Conservation (phyloP, 805 yeast species). For the Citeromyces matritensis region DNA sequence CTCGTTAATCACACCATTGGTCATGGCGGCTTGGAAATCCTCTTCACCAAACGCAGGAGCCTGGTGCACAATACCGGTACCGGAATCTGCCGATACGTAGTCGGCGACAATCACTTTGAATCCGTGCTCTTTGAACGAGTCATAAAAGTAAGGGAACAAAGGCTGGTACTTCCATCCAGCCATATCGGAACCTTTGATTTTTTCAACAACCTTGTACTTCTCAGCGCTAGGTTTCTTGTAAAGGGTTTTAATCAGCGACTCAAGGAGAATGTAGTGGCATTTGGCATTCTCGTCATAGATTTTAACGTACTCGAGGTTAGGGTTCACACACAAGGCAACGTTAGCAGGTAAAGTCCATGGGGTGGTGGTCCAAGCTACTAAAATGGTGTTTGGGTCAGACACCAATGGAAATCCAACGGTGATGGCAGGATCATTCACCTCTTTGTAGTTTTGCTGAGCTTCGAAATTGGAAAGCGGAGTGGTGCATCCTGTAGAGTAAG, state of each 20-base stretch:
- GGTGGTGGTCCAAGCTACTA: conserved; percentile 98
- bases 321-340: conserved; percentile 82
- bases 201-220: conserved; percentile 71
- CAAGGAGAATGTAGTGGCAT: conserved; percentile 70
- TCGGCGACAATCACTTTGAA: conserved; percentile 72
- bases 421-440: conserved; percentile 92
- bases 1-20: conserved; percentile 60
- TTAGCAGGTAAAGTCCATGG: conserved; percentile 99
- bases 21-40: conserved; percentile 77
- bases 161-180: conserved; percentile 76
- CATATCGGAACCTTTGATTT: conserved; percentile 64
- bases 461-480: conserved; percentile 96
- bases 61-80: conserved; percentile 98
- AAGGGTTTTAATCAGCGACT: conserved; percentile 63
- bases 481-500: conserved; percentile 93
- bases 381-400: conserved; percentile 66
- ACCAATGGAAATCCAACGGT: conserved; percentile 76
- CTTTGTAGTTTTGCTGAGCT: conserved; percentile 97
- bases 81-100: conserved; percentile 85
- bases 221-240: conserved; percentile 94
- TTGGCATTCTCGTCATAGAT: conserved; percentile 81
- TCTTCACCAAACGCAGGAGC: conserved; percentile 99
- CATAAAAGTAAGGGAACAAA: conserved; percentile 66
- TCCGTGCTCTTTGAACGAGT: conserved; percentile 59
- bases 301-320: conserved; percentile 82